Base-by-base conservation (phyloP, 495 filamentous ascomycete species). In the Penicillium turbatum region DNA sequence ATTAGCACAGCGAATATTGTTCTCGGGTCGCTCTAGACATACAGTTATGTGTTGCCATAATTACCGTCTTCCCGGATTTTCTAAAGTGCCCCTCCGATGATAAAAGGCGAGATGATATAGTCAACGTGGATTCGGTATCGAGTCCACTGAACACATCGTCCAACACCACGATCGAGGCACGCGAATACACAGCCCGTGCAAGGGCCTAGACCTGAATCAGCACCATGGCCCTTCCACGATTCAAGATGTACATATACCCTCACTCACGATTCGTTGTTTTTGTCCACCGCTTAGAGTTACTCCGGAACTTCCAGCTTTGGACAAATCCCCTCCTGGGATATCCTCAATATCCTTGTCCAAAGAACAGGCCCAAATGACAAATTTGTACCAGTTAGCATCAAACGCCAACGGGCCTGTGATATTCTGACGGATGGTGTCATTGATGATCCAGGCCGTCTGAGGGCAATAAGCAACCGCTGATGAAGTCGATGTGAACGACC, bases 301-400 rank as follows among this genome's bases (percentile, higher is more conserved):
- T 21, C 90, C 90, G 19, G 86, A 77, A 61, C 91, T 89, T 11
- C 90, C 90, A 62, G 92, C 87, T 65, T 89, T 84, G 0, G 87
- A 90, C 54, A 75, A 56, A 55, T 93, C 90, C 11, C 87, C 82
- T 57, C 82, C 77, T 0, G 86, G 26, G 3, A 67, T 39, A 13
- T 47, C 32, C 8, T 56, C 38, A 8, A 59, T 37, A 16, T 55
- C 56, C 9, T 8, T 3, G 3, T 51, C 35, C 66, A 55, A 38
- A 11, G 61, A 66, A 46, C 69, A 72, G 0, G 64, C 58, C 31
- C 60, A 41, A 12, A 70, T 26, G 15, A 68, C 63, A 16, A 52
- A 69, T 7, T 57, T 56, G 40, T 72, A 73, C 70, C 70, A 75
- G 6, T 48, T 52, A 6, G 48, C 30, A 21, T 73, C 62, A 30